Conservation (phyloP, 2,329 filamentous ascomycete genomes). For the Ramichloridium luteum region DNA sequence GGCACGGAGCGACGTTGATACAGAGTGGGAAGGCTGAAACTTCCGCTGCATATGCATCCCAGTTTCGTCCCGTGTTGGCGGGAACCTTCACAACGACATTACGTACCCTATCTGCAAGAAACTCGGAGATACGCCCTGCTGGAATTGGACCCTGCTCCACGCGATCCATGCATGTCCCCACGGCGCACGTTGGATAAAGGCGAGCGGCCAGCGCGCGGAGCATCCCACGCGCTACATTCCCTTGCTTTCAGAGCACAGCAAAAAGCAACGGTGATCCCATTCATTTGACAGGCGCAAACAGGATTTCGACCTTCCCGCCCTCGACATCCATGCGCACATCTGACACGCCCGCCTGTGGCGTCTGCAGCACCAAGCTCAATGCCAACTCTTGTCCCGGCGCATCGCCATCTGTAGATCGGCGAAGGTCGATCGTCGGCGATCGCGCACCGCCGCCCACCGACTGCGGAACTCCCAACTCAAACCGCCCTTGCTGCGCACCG, state of each 20-base stretch:
- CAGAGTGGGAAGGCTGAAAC: too few relatives aligned
- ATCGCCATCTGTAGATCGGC: slow-evolving; percentile 3
- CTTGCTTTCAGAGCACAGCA: too few relatives aligned
- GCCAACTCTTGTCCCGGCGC: slow-evolving; percentile 4
- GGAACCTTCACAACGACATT: too few relatives aligned
- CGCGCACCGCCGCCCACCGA: slow-evolving; percentile 4
- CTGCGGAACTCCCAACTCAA: slow-evolving; percentile 9
- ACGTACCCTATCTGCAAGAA: slow-evolving; percentile 8
- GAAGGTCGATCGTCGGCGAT: slow-evolving; percentile 10
- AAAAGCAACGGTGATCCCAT: too few relatives aligned
- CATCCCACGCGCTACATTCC: too few relatives aligned
- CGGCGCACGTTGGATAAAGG: neutral
- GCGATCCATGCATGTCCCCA: neutral
- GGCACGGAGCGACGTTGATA: too few relatives aligned
- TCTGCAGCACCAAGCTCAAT: slow-evolving; percentile 11
- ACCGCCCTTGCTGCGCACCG: slow-evolving; percentile 5
- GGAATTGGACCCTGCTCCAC: neutral
- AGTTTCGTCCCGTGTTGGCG: too few relatives aligned
- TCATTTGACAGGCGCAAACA: slow-evolving; percentile 9
- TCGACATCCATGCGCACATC: slow-evolving; percentile 11
- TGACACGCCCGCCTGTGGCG: slow-evolving; percentile 4
- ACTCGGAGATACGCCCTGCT: neutral
- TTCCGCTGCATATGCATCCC: slow-evolving; percentile 3
- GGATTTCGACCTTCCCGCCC: slow-evolving; percentile 9
- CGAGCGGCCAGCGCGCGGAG: too few relatives aligned